Base-by-base conservation (phyloP, 129 eudicot genomes). In the Gnaphalium uliginosum region DNA sequence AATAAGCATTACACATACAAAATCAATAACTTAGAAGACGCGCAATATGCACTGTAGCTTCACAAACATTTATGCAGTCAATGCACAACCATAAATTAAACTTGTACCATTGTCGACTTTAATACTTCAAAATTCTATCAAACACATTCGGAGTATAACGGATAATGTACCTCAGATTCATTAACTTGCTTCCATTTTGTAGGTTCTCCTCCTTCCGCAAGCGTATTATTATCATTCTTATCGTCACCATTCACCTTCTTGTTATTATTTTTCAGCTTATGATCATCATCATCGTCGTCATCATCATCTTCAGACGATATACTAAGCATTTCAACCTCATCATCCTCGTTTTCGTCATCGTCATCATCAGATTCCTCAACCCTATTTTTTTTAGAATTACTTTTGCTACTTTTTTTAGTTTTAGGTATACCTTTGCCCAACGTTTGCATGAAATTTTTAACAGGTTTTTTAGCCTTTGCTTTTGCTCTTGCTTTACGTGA, bases 281-380 rank as follows among this genome's bases (percentile, higher is more conserved):
- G 50, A 2, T 66, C 84, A 29, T 21, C 13, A 30, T 68, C 74
- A 8, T 48, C 32, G 18, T 77, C 41, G 64, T 87, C 91, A 72
- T 89, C 98, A 81, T 92, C 98, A 57, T 92, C 98, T 0, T 91
- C 98, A 0, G 98, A 92, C n/a, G 98, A 92, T 24, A 92, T 92
- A 72, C 98, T 90, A 72, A 92, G 86, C 96, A 92, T 78, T 76
- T 92, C 98, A 5, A 87, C 92, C 79, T 92, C 97, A 11, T 91
- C 87, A 66, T 92, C 97, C 87, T 92, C 98, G 61, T 92, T 96
- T 0, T 90, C 98, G 0, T 92, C 97, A 81, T 92, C 97, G 41
- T 92, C 97, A 13, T 61, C 66, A 29, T 90, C 96, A 6, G 79
- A 87, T 13, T 89, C 96, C 74, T 77, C 66, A 37, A 64, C 59